These are phyloP conservation scores for Huntiella omanensis DNA, from an alignment of 2,329 filamentous ascomycete species.

Conservation along the genomic window DNA sequence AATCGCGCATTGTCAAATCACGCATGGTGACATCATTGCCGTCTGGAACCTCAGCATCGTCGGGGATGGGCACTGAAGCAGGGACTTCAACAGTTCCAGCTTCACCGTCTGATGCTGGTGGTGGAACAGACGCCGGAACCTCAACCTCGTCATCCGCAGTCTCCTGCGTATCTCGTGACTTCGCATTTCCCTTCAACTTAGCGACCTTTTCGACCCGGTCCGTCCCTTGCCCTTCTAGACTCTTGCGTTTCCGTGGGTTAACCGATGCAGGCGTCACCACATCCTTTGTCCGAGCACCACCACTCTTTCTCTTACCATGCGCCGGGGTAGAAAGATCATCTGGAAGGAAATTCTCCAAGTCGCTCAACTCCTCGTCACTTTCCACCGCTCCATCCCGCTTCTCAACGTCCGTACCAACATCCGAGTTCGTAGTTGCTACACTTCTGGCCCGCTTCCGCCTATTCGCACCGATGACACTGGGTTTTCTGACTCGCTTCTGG, in stretches of 20 bases:
- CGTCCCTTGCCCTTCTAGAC: constrained; percentile 24
- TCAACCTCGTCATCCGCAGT: not conserved
- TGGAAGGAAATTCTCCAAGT: constrained; percentile 34
- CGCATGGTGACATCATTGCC: too few relatives aligned
- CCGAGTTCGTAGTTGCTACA: constrained; percentile 11
- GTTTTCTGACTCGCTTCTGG: constrained; percentile 36
- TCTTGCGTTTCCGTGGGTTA: constrained; percentile 33
- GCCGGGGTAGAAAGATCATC: constrained; percentile 52
- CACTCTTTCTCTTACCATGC: constrained; percentile 24
- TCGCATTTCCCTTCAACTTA: constrained; percentile 14
- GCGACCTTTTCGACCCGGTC: constrained; percentile 21
- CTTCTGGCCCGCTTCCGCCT: constrained; percentile 21
- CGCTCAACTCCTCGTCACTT: constrained; percentile 18
- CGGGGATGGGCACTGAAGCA: not conserved
- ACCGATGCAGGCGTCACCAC: not conserved
- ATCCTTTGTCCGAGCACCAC: constrained; percentile 13
- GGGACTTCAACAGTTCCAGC: not conserved
- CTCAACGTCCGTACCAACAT: constrained; percentile 13
- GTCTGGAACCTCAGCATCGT: constrained; percentile 5
- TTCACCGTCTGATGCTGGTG: not conserved
- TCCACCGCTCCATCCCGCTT: constrained; percentile 18
- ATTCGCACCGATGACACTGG: constrained; percentile 39
- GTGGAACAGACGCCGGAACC: constrained; percentile 9
- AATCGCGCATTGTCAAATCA: not conserved
- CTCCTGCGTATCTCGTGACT: constrained; percentile 8